Conservation (phyloP, 2,329 filamentous ascomycete species). For the Zopfia rhizophila region DNA sequence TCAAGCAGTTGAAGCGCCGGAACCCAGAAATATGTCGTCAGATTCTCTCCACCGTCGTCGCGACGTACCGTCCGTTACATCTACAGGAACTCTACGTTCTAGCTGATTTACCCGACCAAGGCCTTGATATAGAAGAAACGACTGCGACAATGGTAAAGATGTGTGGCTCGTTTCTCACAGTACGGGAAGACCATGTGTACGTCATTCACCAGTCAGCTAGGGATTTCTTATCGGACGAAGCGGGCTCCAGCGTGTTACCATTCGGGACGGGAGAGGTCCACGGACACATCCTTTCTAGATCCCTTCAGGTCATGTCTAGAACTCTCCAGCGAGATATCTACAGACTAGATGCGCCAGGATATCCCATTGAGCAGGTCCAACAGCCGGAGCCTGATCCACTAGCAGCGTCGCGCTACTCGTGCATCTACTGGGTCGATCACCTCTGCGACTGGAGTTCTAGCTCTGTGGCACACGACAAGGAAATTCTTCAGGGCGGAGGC, state of each 20-base stretch:
- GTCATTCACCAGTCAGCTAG: too few species aligned
- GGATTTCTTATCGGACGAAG: neutral
- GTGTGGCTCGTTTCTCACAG: too few species aligned
- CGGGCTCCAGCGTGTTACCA: neutral
- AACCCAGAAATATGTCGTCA: too few species aligned
- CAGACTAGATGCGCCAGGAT: constrained; percentile 20
- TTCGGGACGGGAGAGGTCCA: neutral
- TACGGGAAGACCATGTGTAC: too few species aligned
- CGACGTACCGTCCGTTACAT: too few species aligned
- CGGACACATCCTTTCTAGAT: neutral
- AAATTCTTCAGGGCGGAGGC: constrained; percentile 8
- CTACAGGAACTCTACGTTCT: constrained; percentile 45
- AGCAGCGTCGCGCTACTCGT: constrained; percentile 32
- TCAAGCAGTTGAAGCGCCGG: constrained; percentile 21
- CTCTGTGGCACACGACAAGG: neutral
- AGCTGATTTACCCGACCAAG: too few species aligned
- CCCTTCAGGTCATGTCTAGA: constrained; percentile 35
- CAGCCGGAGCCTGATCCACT: constrained; percentile 34
- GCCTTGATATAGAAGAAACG: too few species aligned
- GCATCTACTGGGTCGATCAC: constrained; percentile 42
- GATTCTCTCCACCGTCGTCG: too few species aligned
- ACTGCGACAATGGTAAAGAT: too few species aligned
- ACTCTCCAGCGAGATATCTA: constrained; percentile 35
- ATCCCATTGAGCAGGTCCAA: constrained; percentile 27
- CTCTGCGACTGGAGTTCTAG: neutral